phyloP scores from a whole-genome alignment of 2,329 filamentous ascomycete species.

The Ramularia endophylla region DNA sequence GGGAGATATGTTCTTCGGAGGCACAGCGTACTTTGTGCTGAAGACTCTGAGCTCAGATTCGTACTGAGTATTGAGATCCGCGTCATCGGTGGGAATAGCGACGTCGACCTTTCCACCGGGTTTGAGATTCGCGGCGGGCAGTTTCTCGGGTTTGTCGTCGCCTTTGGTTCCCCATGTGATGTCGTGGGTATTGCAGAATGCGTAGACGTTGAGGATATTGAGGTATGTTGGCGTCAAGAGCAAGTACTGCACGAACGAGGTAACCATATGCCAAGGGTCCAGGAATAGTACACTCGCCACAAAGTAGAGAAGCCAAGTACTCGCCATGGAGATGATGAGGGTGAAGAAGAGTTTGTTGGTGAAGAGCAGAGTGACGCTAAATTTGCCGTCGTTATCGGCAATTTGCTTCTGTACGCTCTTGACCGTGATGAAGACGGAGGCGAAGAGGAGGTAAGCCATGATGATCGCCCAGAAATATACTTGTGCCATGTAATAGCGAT shows the following conservation, averaged over 20 bases:
- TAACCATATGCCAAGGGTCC: slow-evolving; percentile 99
- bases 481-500: slow-evolving; percentile 91
- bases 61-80: slow-evolving; percentile 92
- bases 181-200: slow-evolving; percentile 97
- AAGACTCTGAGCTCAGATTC: slow-evolving; percentile 76
- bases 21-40: slow-evolving; percentile 64
- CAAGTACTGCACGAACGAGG: slow-evolving; percentile 88
- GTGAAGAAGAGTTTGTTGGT: slow-evolving; percentile 87
- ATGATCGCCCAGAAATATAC: slow-evolving; percentile 97
- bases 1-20: slow-evolving; percentile 57
- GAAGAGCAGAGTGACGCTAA: slow-evolving; percentile 69
- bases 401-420: slow-evolving; percentile 72
- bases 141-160: slow-evolving; percentile 88
- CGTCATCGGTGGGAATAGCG: slow-evolving; percentile 77
- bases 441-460: slow-evolving; percentile 95
- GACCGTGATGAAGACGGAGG: slow-evolving; percentile 89
- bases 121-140: slow-evolving; percentile 83
- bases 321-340: slow-evolving; percentile 83
- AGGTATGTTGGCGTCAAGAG: slow-evolving; percentile 93
- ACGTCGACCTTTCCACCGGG: slow-evolving; percentile 95
- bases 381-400: slow-evolving; percentile 48
- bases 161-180: slow-evolving; percentile 98
- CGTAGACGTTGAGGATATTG: slow-evolving; percentile 98
- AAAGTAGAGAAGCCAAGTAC: slow-evolving; percentile 91
- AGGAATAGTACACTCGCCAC: slow-evolving; percentile 89